Conservation (phyloP, 179 eudicot genomes). For the Nepenthes alata region DNA sequence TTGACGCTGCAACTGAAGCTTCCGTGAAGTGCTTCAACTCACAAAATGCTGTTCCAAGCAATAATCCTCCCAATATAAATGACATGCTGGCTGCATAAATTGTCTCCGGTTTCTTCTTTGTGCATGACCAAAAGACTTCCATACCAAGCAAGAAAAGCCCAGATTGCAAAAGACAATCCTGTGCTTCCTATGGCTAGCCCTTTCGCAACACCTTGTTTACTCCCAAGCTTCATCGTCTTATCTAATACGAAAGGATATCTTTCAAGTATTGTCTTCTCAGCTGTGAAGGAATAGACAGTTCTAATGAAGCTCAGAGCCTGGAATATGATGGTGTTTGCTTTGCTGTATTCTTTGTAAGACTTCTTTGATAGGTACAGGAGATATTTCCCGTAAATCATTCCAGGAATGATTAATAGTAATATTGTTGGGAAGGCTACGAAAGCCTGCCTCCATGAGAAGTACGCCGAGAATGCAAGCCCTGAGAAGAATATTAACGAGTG, state of each 20-base stretch:
- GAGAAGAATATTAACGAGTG: conserved; percentile 70
- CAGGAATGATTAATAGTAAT: conserved; percentile 63
- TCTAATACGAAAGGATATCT: conserved; percentile 52
- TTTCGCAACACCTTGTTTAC: conserved; percentile 72
- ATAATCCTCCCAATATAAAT: conserved; percentile 75
- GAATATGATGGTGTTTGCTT: conserved; percentile 53
- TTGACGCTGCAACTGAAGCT: conserved; percentile 35
- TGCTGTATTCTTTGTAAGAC: conserved; percentile 52
- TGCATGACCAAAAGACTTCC: conserved; percentile 79
- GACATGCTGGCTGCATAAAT: conserved; percentile 73
- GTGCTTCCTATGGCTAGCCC: conserved; percentile 87
- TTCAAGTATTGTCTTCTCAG: conserved; percentile 56
- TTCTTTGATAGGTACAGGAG: conserved; percentile 46
- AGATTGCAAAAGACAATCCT: conserved; percentile 70
- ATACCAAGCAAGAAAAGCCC: conserved; percentile 97
- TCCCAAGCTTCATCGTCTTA: conserved; percentile 46
- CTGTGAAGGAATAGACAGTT: conserved; percentile 79
- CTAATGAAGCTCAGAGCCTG: conserved; percentile 80
- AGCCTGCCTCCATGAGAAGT: conserved; percentile 83
- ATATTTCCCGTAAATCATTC: conserved; percentile 70
- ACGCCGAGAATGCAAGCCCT: conserved; percentile 69
- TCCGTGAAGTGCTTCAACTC: conserved; percentile 36
- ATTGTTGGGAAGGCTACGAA: conserved; percentile 68
- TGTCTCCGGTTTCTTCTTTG: conserved; percentile 75
- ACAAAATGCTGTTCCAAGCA: conserved; percentile 51